Conservation (phyloP, 2,329 filamentous ascomycete genomes). For the Aspergillus texensis region DNA sequence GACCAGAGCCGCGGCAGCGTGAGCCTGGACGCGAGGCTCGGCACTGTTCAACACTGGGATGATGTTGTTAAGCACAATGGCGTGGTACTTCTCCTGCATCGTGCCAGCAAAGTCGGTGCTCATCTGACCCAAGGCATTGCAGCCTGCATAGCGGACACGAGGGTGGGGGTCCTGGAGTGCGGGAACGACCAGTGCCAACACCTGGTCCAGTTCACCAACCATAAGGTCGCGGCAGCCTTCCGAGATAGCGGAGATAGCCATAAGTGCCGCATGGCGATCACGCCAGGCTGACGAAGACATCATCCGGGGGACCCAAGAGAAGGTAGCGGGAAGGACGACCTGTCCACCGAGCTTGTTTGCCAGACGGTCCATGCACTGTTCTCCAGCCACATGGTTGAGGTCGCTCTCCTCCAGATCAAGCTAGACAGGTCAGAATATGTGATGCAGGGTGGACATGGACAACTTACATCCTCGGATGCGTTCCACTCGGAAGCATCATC, state of each 20-base stretch:
- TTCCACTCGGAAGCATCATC: slow-evolving; percentile 96
- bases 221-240: slow-evolving; percentile 96
- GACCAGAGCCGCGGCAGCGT: slow-evolving; percentile 94
- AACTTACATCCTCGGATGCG: slow-evolving; percentile 79
- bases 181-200: slow-evolving; percentile 91
- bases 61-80: slow-evolving; percentile 82
- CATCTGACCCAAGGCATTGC: slow-evolving; percentile 99
- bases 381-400: slow-evolving; percentile 93
- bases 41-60: slow-evolving; percentile 88
- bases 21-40: slow-evolving; percentile 92
- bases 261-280: slow-evolving; percentile 92
- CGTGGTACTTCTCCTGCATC: slow-evolving; percentile 96
- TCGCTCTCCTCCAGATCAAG: slow-evolving; percentile 96
- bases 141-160: slow-evolving; percentile 94
- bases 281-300: slow-evolving; percentile 94
- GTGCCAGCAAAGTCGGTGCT: slow-evolving; percentile 97
- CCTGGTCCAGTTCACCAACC: slow-evolving; percentile 90
- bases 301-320: slow-evolving; percentile 97
- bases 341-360: slow-evolving; percentile 97
- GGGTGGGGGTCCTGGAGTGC: slow-evolving; percentile 87
- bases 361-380: slow-evolving; percentile 96
- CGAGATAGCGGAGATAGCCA: slow-evolving; percentile 98
- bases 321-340: slow-evolving; percentile 88
- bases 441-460: not conserved
- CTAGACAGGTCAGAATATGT: slow-evolving; percentile 43